Conservation (phyloP, 1,284 basidiomycete species). For the Phellopilus nigrolimitatus region DNA sequence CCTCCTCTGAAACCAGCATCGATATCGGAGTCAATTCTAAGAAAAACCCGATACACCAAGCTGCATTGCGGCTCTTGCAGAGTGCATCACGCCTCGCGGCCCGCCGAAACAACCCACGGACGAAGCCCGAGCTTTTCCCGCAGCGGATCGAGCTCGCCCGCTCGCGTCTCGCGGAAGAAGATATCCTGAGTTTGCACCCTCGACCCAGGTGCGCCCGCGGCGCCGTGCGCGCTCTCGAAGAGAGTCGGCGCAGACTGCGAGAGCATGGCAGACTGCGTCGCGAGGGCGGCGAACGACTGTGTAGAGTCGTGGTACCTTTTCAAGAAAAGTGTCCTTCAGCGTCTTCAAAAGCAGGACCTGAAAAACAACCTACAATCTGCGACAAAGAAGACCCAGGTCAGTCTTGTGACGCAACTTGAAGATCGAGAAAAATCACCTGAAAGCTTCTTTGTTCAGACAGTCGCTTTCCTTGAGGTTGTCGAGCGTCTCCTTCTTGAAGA, state of each 20-base stretch:
- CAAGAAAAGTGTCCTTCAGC: constrained; percentile 11
- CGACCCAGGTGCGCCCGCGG: neutral
- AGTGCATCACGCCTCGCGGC: too few species aligned
- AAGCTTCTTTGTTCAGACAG: constrained; percentile 81
- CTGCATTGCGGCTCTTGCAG: too few species aligned
- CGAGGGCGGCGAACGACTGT: constrained; percentile 69
- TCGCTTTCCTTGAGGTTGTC: constrained; percentile 68
- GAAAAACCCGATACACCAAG: too few species aligned
- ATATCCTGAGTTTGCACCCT: constrained; percentile 4
- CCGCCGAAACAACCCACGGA: too few species aligned
- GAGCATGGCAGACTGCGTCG: constrained; percentile 69
- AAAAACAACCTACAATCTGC: constrained; percentile 26
- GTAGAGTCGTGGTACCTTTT: constrained; percentile 67
- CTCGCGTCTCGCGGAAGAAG: constrained; percentile 10
- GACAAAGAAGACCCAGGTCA: constrained; percentile 9
- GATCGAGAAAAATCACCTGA: constrained; percentile 49
- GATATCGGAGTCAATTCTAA: too few species aligned
- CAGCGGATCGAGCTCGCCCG: constrained; percentile 12
- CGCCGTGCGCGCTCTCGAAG: constrained; percentile 60
- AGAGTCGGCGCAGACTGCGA: constrained; percentile 70
- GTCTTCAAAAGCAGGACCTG: too few species aligned
- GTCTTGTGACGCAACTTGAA: neutral
- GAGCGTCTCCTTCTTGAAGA: constrained; percentile 75
- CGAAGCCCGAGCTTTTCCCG: constrained; percentile 10
- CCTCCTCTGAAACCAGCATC: too few species aligned